Evolutionary conservation across 345 rosid genomes (phyloP).

Genomic region (Aquilaria yunnanensis): DNA sequence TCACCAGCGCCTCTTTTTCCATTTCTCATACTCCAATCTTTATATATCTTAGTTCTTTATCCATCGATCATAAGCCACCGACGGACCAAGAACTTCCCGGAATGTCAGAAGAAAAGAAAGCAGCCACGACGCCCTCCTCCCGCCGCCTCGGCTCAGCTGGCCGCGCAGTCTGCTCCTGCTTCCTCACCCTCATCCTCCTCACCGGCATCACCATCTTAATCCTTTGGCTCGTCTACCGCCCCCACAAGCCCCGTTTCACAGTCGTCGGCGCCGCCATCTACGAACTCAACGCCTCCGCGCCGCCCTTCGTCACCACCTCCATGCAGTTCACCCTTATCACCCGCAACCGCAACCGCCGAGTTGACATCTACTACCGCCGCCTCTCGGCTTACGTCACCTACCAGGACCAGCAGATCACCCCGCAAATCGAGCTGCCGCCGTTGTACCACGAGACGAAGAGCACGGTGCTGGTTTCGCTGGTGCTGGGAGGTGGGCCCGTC

Average conservation of each 20-base stretch:
- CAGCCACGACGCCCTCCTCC: too few relatives aligned
- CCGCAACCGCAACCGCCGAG: constrained; percentile 62
- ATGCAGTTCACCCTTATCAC: constrained; percentile 68
- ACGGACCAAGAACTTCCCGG: too few relatives aligned
- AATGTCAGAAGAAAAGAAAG: too few relatives aligned
- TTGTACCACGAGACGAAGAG: constrained; percentile 39
- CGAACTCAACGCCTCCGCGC: constrained; percentile 48
- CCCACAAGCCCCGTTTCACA: constrained; percentile 58
- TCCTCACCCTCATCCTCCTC: constrained; percentile 40
- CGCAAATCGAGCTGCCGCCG: constrained; percentile 42
- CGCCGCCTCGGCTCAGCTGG: too few relatives aligned
- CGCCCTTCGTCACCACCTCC: constrained; percentile 51
- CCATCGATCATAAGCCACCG: too few relatives aligned
- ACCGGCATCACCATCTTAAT: constrained; percentile 41
- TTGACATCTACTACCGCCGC: constrained; percentile 39
- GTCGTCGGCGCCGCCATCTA: constrained; percentile 63
- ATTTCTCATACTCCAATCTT: too few relatives aligned
- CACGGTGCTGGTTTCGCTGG: constrained; percentile 55
- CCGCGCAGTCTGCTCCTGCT: constrained; percentile 14
- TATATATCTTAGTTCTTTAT: too few relatives aligned
- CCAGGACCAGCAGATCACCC: constrained; percentile 56
- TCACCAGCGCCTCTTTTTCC: too few relatives aligned
- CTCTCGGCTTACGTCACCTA: constrained; percentile 58
- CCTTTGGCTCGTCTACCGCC: constrained; percentile 68
- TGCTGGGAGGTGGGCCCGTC: constrained; percentile 42